Conservation (phyloP, 192 early-diverging fungal species). For the Spizellomyces punctatus region DNA sequence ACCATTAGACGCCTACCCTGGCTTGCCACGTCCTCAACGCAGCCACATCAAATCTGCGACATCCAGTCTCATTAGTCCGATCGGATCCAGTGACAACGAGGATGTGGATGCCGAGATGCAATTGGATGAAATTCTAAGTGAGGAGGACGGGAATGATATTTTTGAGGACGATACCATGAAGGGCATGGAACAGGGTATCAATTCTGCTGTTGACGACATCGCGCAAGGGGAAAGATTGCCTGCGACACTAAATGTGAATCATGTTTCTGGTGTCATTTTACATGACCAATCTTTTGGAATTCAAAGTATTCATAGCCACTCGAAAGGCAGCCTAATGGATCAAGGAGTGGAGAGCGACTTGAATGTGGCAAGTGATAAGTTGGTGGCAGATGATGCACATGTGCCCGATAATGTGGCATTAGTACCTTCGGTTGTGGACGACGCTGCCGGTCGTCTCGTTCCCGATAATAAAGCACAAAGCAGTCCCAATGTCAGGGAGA, state of each 20-base stretch:
- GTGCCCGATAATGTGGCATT: too few species aligned
- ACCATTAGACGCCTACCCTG: not conserved
- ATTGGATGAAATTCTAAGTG: not conserved
- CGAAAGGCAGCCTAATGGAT: not conserved
- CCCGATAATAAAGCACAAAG: too few species aligned
- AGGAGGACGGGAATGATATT: not conserved
- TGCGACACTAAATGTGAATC: not conserved
- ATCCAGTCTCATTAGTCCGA: not conserved
- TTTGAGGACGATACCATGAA: not conserved
- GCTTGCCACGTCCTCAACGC: not conserved
- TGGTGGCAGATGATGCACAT: not conserved
- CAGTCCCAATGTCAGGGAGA: too few species aligned
- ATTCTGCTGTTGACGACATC: not conserved
- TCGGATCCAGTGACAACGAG: not conserved
- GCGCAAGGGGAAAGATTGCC: not conserved
- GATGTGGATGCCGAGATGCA: not conserved
- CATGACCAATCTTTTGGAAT: not conserved
- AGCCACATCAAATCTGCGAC: not conserved
- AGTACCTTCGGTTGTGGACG: too few species aligned
- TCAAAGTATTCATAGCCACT: not conserved
- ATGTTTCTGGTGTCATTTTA: not conserved
- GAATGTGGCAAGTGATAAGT: not conserved
- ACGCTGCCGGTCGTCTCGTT: too few species aligned
- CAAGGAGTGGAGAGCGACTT: not conserved
- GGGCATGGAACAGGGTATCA: not conserved